Conservation (phyloP, 106 monocot genomes). For the Chionographis japonica region DNA sequence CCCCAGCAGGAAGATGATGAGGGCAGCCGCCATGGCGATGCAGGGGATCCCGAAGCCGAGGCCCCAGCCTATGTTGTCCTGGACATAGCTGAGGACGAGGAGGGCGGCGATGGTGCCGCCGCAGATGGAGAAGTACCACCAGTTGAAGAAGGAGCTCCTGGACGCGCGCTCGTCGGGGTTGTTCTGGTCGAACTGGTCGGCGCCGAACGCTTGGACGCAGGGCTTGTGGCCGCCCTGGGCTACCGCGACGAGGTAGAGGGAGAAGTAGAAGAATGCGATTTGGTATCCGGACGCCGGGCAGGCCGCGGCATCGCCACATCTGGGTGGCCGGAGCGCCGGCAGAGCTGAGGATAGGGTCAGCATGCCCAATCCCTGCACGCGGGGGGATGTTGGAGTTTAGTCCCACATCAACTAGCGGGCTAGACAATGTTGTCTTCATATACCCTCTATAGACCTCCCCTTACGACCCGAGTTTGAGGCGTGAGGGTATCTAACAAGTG, state of each 20-base stretch:
- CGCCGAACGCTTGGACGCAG: conserved; percentile 77
- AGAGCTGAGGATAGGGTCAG: conserved; percentile 41
- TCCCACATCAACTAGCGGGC: no score
- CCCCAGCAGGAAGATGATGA: conserved; percentile 60
- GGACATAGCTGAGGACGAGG: conserved; percentile 45
- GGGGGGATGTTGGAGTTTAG: no score
- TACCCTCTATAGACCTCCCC: no score
- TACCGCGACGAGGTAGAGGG: conserved; percentile 61
- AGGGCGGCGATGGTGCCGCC: conserved; percentile 15
- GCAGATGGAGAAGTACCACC: conserved; percentile 61
- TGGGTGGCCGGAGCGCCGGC: conserved; percentile 16
- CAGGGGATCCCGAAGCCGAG: conserved; percentile 76
- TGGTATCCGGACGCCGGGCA: conserved; percentile 24
- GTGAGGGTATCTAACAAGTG: no score
- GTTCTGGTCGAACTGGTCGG: conserved; percentile 75
- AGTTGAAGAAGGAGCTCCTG: conserved; percentile 78
- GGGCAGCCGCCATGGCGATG: conserved; percentile 40
- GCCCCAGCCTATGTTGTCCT: conserved; percentile 67
- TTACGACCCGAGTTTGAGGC: no score
- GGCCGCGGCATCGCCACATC: not conserved
- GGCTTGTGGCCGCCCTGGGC: conserved; percentile 81
- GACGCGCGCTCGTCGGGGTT: conserved; percentile 48
- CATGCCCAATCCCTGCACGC: conserved; percentile 48
- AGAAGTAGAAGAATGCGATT: conserved; percentile 45
- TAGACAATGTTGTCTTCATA: no score